Evolutionary conservation across 192 early-diverging fungal species (phyloP), one percentile per base, ranked within the genome.

Genomic region (Irineochytrium annulatum): DNA sequence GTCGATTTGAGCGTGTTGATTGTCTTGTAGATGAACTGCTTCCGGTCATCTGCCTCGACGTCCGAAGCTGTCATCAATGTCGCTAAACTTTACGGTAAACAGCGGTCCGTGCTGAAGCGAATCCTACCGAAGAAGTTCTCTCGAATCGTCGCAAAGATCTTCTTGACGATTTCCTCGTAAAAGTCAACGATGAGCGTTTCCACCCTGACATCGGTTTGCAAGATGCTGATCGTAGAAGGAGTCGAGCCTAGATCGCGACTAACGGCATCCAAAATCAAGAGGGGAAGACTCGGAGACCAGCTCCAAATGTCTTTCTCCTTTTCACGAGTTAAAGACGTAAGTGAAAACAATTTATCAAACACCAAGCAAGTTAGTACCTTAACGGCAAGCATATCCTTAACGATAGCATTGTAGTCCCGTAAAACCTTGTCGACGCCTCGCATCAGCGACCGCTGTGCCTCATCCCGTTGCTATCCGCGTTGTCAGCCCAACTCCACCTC

Each of bases 251-350:
- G 57, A 20, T 72, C 73, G 29, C 64, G 44, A 31, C 69, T 64
- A 2, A 74, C 29, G 22, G 46, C 31, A 30, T 69, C 59, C 24
- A 79, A 51, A 6, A 77, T 68, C 34, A 59, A 65, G 43, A 79
- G 58, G 32, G 70, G 70, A 26, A 49, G 32, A 3, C 63, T 58
- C 22, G 74, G 68, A 1, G 73, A 65, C 5, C 63, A 22, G 19
- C 65, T 49, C 8, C 66, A 57, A 24, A 74, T 61, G 31, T 74
- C 69, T 19, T 70, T 44, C 76, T 77, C 26, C 2, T 11, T 65
- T 63, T 53, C 46, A 65, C n/a, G 8, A 41, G 8, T 41, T 41
- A 41, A 8, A n/a, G n/a, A 41, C 46, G 13, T 22, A 8, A 49
- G 22, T 41, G n/a, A 13, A 41, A 41, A 13, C n/a, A 8, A 41